phyloP scores from a whole-genome alignment of 208 protist species.

The Tritrichomonas musculus region DNA sequence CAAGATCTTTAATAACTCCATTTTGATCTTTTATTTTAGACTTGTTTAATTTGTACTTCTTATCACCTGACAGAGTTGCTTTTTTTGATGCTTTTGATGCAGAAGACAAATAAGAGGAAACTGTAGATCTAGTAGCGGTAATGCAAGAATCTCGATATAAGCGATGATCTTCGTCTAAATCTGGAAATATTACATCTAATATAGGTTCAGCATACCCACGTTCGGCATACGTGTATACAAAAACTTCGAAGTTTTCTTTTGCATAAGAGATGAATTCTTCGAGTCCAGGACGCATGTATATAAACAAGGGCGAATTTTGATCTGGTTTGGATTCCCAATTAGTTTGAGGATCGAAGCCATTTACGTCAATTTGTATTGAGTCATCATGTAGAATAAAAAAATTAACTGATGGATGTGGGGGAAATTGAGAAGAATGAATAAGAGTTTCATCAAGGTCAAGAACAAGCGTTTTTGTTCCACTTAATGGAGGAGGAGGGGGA shows the following conservation, averaged over 20 bases:
- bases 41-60: too few species aligned
- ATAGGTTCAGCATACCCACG: background rate
- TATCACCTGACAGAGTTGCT: too few species aligned
- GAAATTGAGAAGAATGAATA: background rate
- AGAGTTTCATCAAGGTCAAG: background rate
- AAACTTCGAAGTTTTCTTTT: slow-evolving; percentile 39
- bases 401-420: background rate
- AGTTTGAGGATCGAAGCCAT: too few species aligned
- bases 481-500: too few species aligned
- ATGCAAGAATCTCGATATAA: background rate
- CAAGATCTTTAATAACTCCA: background rate
- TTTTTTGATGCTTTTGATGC: too few species aligned
- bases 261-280: background rate
- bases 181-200: background rate
- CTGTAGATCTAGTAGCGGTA: too few species aligned
- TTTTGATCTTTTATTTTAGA: too few species aligned
- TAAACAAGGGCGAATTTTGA: too few species aligned
- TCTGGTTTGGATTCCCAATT: too few species aligned
- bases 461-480: background rate
- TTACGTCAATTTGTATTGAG: too few species aligned
- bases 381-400: background rate
- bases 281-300: background rate
- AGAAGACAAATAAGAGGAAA: too few species aligned
- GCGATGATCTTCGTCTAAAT: background rate
- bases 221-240: slow-evolving; percentile 43